phyloP scores from a whole-genome alignment of 1,284 basidiomycete species.

The Trichosporon asahii region DNA sequence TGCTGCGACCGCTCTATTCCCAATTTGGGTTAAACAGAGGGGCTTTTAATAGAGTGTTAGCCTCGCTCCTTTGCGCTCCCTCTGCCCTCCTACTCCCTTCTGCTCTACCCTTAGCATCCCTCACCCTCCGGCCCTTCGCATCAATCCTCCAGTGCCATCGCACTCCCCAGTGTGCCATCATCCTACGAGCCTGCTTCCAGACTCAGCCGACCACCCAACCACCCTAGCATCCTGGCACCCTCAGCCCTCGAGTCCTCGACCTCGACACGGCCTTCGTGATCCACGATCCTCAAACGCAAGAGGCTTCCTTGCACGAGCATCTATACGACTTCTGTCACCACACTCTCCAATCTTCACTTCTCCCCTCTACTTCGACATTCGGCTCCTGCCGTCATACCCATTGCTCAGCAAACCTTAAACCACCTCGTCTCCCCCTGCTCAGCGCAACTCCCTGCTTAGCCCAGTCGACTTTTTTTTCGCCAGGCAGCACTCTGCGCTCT shows the following conservation, averaged over 20 bases:
- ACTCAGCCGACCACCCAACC: background rate
- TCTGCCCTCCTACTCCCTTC: background rate
- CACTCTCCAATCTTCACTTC: background rate
- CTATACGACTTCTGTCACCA: background rate
- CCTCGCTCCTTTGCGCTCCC: background rate
- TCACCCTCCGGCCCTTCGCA: background rate
- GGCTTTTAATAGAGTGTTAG: slow-evolving; percentile 1
- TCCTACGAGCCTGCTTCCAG: background rate
- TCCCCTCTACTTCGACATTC: background rate
- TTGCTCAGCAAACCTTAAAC: slow-evolving; percentile 1
- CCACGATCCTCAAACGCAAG: background rate
- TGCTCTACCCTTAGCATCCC: background rate
- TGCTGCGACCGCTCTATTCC: background rate
- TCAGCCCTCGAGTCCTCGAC: background rate
- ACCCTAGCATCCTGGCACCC: background rate
- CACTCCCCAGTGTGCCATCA: background rate
- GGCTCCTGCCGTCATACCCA: background rate
- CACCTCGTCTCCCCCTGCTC: background rate
- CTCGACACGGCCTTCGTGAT: background rate
- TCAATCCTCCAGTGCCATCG: background rate
- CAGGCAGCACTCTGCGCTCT: background rate
- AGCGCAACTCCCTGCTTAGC: background rate
- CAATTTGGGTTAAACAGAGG: background rate
- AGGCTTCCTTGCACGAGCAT: background rate
- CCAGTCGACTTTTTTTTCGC: slow-evolving; percentile 1